phyloP scores from a whole-genome alignment of 73 alveolate species.

The Durusdinium trenchii region DNA sequence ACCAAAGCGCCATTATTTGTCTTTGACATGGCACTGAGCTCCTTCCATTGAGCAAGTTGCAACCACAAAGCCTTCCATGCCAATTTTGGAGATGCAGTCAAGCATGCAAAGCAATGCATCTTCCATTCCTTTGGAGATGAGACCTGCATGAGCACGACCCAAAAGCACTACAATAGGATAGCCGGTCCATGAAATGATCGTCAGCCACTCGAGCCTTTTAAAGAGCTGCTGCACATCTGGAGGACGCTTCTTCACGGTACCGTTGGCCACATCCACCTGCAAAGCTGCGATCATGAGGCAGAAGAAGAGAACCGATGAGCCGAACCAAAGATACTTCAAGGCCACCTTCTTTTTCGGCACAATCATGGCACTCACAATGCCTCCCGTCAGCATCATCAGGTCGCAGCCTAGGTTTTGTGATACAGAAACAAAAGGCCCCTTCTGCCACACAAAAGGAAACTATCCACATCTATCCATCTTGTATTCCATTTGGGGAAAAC shows the following conservation, averaged over 20 bases:
- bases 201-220: not conserved
- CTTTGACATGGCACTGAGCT: constrained; percentile 27
- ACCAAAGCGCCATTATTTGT: no score
- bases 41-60: constrained; percentile 12
- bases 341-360: constrained; percentile 5
- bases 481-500: no score
- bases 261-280: constrained; percentile 40
- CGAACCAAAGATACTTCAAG: constrained; percentile 32
- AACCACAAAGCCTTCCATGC: constrained; percentile 30
- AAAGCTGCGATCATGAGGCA: constrained; percentile 21
- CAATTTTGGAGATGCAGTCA: constrained; percentile 41
- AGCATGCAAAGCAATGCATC: constrained; percentile 65
- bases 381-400: constrained; percentile 56
- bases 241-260: constrained; percentile 12
- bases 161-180: constrained; percentile 15
- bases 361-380: constrained; percentile 74
- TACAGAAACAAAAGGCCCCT: no score
- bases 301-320: constrained; percentile 15
- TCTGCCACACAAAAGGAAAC: no score
- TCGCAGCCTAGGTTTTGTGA: constrained; percentile 64
- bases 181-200: not conserved
- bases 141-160: constrained; percentile 53
- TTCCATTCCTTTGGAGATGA: constrained; percentile 80
- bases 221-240: constrained; percentile 7
- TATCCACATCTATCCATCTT: no score